Conservation (phyloP, 1,139 yeast genomes). For the Saccharomyces uvarum region DNA sequence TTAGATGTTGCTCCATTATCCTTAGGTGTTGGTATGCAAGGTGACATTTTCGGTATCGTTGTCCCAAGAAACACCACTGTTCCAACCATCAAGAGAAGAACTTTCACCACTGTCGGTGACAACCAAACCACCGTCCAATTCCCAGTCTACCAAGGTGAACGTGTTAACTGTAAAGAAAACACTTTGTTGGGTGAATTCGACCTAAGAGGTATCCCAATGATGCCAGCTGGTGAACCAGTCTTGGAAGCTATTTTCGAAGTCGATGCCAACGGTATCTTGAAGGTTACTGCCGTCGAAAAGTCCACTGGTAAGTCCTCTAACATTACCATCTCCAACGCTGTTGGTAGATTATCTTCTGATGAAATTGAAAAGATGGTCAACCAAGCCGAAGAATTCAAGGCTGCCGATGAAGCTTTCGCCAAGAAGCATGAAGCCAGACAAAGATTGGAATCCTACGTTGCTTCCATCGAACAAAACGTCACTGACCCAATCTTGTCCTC, state of each 20-base stretch:
- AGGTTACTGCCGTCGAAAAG: constrained; percentile 99
- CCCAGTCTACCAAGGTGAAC: constrained; percentile 99
- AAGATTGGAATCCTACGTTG: constrained; percentile 97
- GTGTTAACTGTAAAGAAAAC: constrained; percentile 99
- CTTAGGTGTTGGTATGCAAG: constrained; percentile 99
- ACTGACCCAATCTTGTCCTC: constrained; percentile 98
- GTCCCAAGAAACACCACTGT: constrained; percentile 99
- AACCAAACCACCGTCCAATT: constrained; percentile 98
- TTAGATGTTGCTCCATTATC: constrained; percentile 98
- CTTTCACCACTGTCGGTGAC: constrained; percentile 99
- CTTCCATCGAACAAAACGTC: constrained; percentile 93
- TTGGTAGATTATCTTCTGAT: constrained; percentile 95
- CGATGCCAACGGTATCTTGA: constrained; percentile 99
- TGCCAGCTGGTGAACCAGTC: constrained; percentile 99
- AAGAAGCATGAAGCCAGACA: constrained; percentile 99
- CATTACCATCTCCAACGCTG: constrained; percentile 99
- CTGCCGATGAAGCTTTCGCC: constrained; percentile 98
- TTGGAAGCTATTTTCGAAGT: constrained; percentile 99
- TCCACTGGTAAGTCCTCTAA: constrained; percentile 98
- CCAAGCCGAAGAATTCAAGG: constrained; percentile 98
- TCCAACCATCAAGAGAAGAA: constrained; percentile 99
- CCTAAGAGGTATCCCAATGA: constrained; percentile 97
- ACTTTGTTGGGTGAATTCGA: constrained; percentile 99
- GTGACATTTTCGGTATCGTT: constrained; percentile 97
- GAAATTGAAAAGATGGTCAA: constrained; percentile 98